A percentile compares a stretch with the other conserved stretches of the same genome.
phyloP scores from a whole-genome alignment of 192 early-diverging fungal genomes.

The Linnemannia schmuckeri region DNA sequence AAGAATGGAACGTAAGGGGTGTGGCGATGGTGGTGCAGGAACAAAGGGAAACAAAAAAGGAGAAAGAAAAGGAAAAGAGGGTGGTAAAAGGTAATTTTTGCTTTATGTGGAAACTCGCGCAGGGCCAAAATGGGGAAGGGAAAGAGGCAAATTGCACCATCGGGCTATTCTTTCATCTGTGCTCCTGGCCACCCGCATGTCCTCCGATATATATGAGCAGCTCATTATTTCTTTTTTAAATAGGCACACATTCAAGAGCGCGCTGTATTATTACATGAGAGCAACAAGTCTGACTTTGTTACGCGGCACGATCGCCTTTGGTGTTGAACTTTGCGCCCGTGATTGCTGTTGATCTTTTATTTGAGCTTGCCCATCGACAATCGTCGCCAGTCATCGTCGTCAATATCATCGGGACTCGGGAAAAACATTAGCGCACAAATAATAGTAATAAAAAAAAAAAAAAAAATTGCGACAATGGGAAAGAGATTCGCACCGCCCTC shows the following conservation, averaged over 20 bases:
- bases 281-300: neutral
- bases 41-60: too few species aligned
- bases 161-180: slow-evolving; percentile 13
- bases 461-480: too few species aligned
- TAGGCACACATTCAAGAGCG: neutral
- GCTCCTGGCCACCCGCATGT: neutral
- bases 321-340: neutral
- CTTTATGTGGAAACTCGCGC: neutral
- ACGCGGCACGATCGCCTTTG: neutral
- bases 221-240: neutral
- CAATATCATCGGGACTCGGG: neutral
- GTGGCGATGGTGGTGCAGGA: too few species aligned
- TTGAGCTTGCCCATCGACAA: too few species aligned
- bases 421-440: neutral
- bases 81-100: neutral
- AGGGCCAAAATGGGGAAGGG: neutral
- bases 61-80: too few species aligned
- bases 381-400: neutral
- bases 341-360: neutral
- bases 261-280: neutral
- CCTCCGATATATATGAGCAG: neutral
- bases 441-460: too few species aligned
- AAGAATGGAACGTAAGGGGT: too few species aligned
- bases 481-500: neutral
- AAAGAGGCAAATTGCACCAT: slow-evolving; percentile 12